A percentile compares a stretch with the other conserved stretches of the same genome.
Conservation (phyloP, 75 land plant genomes). For the Gnetum montanum region DNA sequence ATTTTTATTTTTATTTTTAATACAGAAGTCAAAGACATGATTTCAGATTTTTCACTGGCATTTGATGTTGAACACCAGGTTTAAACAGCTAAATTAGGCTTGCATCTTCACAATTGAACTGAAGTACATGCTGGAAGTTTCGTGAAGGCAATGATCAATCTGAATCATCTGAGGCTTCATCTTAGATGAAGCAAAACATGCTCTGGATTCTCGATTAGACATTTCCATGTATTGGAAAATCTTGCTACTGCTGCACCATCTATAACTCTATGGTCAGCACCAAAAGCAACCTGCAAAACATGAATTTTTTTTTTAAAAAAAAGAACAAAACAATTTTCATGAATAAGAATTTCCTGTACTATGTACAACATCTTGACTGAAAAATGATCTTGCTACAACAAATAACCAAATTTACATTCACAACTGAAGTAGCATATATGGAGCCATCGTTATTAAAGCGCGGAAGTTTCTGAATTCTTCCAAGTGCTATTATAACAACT, state of each 20-base stretch:
- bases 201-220: slow-evolving; percentile 80
- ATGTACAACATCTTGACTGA: no score
- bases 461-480: slow-evolving; percentile 72
- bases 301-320: not conserved
- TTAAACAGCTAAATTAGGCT: no score
- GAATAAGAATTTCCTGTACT: not conserved
- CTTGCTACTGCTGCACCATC: slow-evolving; percentile 92
- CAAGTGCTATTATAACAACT: slow-evolving; percentile 88
- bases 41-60: no score
- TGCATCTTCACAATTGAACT: no score
- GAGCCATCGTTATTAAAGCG: slow-evolving; percentile 49
- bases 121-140: no score
- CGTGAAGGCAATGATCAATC: no score
- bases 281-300: slow-evolving; percentile 74
- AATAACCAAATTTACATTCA: slow-evolving; percentile 79
- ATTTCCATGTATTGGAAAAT: slow-evolving; percentile 92
- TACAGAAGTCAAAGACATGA: no score
- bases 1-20: no score
- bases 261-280: slow-evolving; percentile 92
- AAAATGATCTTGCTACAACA: no score
- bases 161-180: no score
- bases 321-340: not conserved
- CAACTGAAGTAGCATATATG: slow-evolving; percentile 50
- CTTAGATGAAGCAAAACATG: slow-evolving; percentile 57
- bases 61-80: no score